Percentiles rank a stretch among this genome's conserved stretches.
Evolutionary conservation across 805 yeast species (phyloP).

Genomic region (Metschnikowia shivogae): DNA sequence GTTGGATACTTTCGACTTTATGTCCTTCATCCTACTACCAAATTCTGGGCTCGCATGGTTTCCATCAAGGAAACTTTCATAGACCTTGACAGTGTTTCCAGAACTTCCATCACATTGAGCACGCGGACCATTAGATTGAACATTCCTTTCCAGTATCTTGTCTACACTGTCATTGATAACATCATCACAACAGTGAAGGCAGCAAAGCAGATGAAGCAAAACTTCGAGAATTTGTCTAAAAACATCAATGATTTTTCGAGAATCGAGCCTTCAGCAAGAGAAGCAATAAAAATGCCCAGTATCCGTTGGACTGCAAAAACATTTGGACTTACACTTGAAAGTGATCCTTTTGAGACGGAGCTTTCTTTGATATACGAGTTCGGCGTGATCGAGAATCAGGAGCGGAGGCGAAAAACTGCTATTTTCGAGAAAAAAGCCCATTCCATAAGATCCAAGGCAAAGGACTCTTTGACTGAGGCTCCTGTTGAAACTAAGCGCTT

Average conservation of each 20-base stretch:
- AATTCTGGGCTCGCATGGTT: slow-evolving; percentile 36
- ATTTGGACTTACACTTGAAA: slow-evolving; percentile 67
- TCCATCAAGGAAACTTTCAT: slow-evolving; percentile 30
- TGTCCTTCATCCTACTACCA: slow-evolving; percentile 47
- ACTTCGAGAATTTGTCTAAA: slow-evolving; percentile 35
- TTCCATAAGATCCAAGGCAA: slow-evolving; percentile 12
- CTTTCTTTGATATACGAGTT: slow-evolving; percentile 60
- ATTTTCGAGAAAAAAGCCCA: slow-evolving; percentile 31
- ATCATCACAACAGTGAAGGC: slow-evolving; percentile 65
- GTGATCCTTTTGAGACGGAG: slow-evolving; percentile 85
- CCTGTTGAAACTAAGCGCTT: slow-evolving; percentile 7
- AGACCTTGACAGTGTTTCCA: slow-evolving; percentile 15
- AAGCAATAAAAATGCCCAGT: slow-evolving; percentile 48
- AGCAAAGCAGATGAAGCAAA: slow-evolving; percentile 52
- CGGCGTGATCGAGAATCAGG: slow-evolving; percentile 62
- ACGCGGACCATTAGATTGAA: slow-evolving; percentile 44
- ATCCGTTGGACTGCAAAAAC: slow-evolving; percentile 52
- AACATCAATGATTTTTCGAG: slow-evolving; percentile 26
- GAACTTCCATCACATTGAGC: slow-evolving; percentile 6
- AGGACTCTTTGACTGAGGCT: slow-evolving; percentile 7
- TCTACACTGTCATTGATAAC: slow-evolving; percentile 78
- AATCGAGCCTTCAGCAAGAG: slow-evolving; percentile 34
- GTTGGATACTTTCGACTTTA: slow-evolving; percentile 42
- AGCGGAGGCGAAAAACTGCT: slow-evolving; percentile 49
- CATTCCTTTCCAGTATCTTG: slow-evolving; percentile 70